phyloP scores from a whole-genome alignment of 805 yeast species.

The Lachancea quebecensis region DNA sequence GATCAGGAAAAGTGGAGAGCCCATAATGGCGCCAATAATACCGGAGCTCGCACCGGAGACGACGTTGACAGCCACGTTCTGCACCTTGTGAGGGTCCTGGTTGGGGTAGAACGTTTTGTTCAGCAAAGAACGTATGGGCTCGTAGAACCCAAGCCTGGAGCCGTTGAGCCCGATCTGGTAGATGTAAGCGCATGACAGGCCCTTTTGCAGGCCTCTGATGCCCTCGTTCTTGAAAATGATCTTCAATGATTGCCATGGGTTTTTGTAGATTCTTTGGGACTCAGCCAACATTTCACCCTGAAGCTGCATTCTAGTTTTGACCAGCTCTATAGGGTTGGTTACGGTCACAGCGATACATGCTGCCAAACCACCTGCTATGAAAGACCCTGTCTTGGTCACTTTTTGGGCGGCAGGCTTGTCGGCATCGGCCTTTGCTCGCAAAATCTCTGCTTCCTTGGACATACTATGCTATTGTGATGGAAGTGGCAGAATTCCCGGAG shows the following conservation, averaged over 20 bases:
- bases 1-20: slow-evolving; percentile 86
- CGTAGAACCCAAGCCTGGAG: slow-evolving; percentile 89
- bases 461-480: not conserved
- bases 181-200: slow-evolving; percentile 78
- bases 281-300: slow-evolving; percentile 79
- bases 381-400: slow-evolving; percentile 67
- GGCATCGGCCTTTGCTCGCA: slow-evolving; percentile 6
- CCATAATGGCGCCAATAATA: slow-evolving; percentile 77
- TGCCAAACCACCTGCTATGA: slow-evolving; percentile 85
- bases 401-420: slow-evolving; percentile 47
- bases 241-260: slow-evolving; percentile 77
- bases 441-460: slow-evolving; percentile 9
- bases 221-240: slow-evolving; percentile 79
- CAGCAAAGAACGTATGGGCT: slow-evolving; percentile 63
- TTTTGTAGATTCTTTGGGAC: slow-evolving; percentile 56
- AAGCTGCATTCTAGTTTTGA: slow-evolving; percentile 92
- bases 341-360: slow-evolving; percentile 98
- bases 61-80: slow-evolving; percentile 55
- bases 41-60: slow-evolving; percentile 80
- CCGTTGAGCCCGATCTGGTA: slow-evolving; percentile 92
- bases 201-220: slow-evolving; percentile 79
- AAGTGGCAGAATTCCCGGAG: not conserved
- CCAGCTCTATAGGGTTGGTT: slow-evolving; percentile 91
- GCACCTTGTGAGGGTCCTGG: slow-evolving; percentile 42
- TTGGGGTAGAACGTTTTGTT: slow-evolving; percentile 51